phyloP scores from a whole-genome alignment of 352 stramenopile genomes.

The Pilasporangium apinafurcum region DNA sequence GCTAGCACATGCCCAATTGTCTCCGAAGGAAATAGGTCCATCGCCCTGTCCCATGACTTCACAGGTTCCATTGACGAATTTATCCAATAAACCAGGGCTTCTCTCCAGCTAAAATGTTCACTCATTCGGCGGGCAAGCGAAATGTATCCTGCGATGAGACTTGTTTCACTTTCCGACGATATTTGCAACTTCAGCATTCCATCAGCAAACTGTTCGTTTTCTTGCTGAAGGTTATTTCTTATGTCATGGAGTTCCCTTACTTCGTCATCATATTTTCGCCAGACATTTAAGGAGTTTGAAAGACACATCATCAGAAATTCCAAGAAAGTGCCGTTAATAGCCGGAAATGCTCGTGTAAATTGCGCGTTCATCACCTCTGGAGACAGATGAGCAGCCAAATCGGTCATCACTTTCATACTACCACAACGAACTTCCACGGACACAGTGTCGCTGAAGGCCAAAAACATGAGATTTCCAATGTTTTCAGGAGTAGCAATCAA shows the following conservation, averaged over 20 bases:
- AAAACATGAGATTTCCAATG: conserved; percentile 46
- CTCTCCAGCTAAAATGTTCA: conserved; percentile 21
- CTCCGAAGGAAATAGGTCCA: background rate
- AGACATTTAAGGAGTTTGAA: conserved; percentile 30
- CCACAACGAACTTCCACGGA: conserved; percentile 44
- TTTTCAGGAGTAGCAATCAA: conserved; percentile 55
- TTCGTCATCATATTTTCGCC: conserved; percentile 20
- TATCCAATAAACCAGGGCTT: conserved; percentile 20
- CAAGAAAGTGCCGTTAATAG: conserved; percentile 15
- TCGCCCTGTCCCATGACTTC: background rate
- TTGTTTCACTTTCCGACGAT: conserved; percentile 36
- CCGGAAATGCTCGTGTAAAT: conserved; percentile 19
- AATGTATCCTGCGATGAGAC: conserved; percentile 32
- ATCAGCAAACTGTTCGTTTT: too few relatives aligned
- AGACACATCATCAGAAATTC: conserved; percentile 30
- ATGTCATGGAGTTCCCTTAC: too few relatives aligned
- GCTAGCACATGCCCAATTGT: conserved; percentile 20
- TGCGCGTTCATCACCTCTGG: conserved; percentile 28
- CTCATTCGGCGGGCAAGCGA: conserved; percentile 36
- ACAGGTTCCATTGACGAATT: conserved; percentile 6
- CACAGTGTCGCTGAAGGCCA: conserved; percentile 41
- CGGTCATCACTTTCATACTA: conserved; percentile 31
- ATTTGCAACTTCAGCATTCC: conserved; percentile 23
- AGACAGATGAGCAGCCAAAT: conserved; percentile 26
- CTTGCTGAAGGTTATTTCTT: too few relatives aligned